phyloP scores from a whole-genome alignment of 306 rosid genomes.

The Notholithocarpus densiflorus region DNA sequence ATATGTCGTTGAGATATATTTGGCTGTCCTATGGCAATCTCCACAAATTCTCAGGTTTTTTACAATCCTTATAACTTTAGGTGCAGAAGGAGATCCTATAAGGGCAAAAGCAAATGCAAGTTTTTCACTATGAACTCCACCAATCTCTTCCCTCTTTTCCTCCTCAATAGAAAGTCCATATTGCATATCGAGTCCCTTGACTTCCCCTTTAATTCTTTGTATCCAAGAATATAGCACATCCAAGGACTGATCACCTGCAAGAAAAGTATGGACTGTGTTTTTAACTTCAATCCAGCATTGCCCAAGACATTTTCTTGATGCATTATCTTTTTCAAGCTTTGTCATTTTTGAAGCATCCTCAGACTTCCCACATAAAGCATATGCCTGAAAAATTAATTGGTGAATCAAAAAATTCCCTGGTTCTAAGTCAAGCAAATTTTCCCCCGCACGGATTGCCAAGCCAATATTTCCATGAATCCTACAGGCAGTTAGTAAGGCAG shows the following conservation, averaged over 20 bases:
- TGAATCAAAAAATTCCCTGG: constrained; percentile 51
- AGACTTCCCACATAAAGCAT: constrained; percentile 55
- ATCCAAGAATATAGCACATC: constrained; percentile 60
- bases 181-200: constrained; percentile 36
- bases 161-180: constrained; percentile 63
- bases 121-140: constrained; percentile 71
- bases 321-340: constrained; percentile 54
- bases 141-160: constrained; percentile 57
- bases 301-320: constrained; percentile 44
- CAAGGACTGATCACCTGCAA: constrained; percentile 49
- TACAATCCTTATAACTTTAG: constrained; percentile 53
- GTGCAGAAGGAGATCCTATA: constrained; percentile 39
- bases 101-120: constrained; percentile 77
- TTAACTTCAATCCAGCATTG: constrained; percentile 75
- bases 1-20: constrained; percentile 60
- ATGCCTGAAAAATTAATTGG: constrained; percentile 53
- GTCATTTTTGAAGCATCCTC: constrained; percentile 43
- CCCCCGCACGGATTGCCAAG: constrained; percentile 60
- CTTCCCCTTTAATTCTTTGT: constrained; percentile 38
- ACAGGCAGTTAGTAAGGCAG: constrained; percentile 67
- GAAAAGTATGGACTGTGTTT: constrained; percentile 56
- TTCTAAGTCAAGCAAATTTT: constrained; percentile 58
- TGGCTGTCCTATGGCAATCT: constrained; percentile 80
- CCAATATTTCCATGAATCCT: constrained; percentile 63
- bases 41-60: constrained; percentile 78